phyloP scores from a whole-genome alignment of 345 rosid genomes.

The Sonneratia alba region DNA sequence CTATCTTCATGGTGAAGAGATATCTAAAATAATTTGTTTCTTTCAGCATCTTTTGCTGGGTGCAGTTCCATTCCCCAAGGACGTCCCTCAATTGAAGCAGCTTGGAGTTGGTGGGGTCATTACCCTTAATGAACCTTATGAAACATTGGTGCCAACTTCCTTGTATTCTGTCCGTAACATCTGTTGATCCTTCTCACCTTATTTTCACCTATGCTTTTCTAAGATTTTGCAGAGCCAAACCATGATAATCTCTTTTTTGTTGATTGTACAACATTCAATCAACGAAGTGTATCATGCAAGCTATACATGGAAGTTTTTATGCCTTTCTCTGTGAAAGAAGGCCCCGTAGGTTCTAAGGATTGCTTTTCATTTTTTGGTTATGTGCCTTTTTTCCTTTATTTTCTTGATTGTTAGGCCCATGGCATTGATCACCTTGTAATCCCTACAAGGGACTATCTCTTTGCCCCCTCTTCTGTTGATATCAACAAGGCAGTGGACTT shows the following conservation, averaged over 20 bases:
- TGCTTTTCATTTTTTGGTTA: neutral
- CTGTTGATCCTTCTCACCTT: neutral
- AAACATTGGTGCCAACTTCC: conserved; percentile 70
- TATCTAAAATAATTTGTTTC: neutral
- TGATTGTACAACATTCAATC: neutral
- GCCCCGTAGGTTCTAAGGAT: neutral
- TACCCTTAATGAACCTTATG: conserved; percentile 75
- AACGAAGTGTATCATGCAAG: neutral
- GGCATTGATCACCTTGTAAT: conserved; percentile 74
- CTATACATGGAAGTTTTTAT: neutral
- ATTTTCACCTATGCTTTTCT: neutral
- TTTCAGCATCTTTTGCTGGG: conserved; percentile 63
- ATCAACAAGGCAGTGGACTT: conserved; percentile 59
- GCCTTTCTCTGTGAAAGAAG: neutral
- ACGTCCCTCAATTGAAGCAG: conserved; percentile 61
- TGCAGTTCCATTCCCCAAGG: conserved; percentile 84
- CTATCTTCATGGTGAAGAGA: too few relatives aligned
- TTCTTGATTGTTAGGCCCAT: conserved; percentile 33
- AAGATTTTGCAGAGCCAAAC: neutral
- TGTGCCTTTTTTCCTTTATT: neutral
- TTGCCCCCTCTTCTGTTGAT: conserved; percentile 63
- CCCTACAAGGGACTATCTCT: conserved; percentile 85
- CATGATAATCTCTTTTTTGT: neutral
- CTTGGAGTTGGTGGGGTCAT: conserved; percentile 74
- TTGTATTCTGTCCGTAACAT: conserved; percentile 45